Conservation (phyloP, 208 protist species). For the Blechomonas ayalai region DNA sequence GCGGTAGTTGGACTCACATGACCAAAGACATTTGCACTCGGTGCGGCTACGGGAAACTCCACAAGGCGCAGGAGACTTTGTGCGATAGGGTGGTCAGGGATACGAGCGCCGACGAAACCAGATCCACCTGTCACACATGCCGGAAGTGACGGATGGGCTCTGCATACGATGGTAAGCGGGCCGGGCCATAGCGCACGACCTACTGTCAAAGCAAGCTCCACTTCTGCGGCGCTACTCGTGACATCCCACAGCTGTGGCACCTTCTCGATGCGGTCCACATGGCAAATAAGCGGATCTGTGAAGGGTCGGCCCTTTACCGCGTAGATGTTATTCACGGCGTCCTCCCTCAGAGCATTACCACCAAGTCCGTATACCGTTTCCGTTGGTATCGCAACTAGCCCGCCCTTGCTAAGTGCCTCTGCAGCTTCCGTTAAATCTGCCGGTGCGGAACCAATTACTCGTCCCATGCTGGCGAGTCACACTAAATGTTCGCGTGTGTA, state of each 20-base stretch:
- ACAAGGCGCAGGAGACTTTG: conserved; percentile 55
- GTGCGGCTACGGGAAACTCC: conserved; percentile 81
- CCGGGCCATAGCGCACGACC: conserved; percentile 85
- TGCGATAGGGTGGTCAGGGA: conserved; percentile 69
- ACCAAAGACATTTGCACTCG: conserved; percentile 91
- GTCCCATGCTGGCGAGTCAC: conserved; percentile 24
- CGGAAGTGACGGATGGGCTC: conserved; percentile 49
- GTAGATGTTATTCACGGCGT: conserved; percentile 90
- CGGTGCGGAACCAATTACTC: conserved; percentile 36
- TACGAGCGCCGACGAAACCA: conserved; percentile 83
- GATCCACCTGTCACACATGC: conserved; percentile 77
- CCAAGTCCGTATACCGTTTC: conserved; percentile 99
- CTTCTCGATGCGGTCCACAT: conserved; percentile 70
- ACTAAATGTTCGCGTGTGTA: no score
- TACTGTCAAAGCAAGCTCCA: conserved; percentile 51
- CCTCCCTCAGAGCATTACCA: conserved; percentile 87
- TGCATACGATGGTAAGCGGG: conserved; percentile 89
- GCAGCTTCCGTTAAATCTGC: conserved; percentile 40
- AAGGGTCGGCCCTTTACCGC: conserved; percentile 92
- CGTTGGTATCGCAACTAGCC: conserved; percentile 95
- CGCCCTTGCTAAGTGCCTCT: conserved; percentile 31
- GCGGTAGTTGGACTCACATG: conserved; percentile 89
- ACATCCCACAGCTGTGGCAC: conserved; percentile 63
- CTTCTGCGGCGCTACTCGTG: conserved; percentile 20
- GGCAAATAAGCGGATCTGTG: conserved; percentile 96